Percentiles rank a stretch among this genome's conserved stretches.
phyloP scores from a whole-genome alignment of 164 flowering plant species.

The Euptelea pleiosperma region DNA sequence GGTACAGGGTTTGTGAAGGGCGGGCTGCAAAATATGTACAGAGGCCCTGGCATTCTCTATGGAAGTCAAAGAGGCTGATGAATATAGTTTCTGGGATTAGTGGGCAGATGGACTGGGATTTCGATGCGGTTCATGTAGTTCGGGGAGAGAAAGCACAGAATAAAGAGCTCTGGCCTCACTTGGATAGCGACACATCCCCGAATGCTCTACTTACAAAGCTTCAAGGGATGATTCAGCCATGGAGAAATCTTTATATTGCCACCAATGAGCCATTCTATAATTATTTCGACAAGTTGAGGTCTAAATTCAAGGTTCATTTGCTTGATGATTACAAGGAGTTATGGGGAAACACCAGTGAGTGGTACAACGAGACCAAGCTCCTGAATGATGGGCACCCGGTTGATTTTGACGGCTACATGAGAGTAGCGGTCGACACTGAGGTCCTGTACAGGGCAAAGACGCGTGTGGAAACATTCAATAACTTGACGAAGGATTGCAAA shows the following conservation, averaged over 20 bases:
- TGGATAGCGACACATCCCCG: constrained; percentile 82
- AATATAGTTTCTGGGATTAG: constrained; percentile 88
- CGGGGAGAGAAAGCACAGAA: constrained; percentile 89
- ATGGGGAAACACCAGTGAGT: constrained; percentile 85
- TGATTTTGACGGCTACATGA: constrained; percentile 94
- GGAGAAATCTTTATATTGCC: constrained; percentile 85
- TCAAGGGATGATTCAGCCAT: constrained; percentile 47
- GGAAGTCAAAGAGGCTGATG: constrained; percentile 97
- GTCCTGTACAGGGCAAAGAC: constrained; percentile 81
- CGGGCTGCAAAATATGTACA: constrained; percentile 71
- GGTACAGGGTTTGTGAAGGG: constrained; percentile 97
- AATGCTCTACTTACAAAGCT: constrained; percentile 62
- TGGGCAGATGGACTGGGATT: constrained; percentile 95
- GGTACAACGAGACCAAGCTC: constrained; percentile 78
- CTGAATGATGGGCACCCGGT: constrained; percentile 69
- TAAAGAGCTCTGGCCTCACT: constrained; percentile 84
- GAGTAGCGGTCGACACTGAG: constrained; percentile 92
- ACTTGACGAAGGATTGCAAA: constrained; percentile 90
- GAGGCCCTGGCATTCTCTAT: constrained; percentile 90
- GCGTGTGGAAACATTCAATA: constrained; percentile 80
- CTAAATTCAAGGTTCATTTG: constrained; percentile 74
- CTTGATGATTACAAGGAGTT: constrained; percentile 82
- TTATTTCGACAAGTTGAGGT: constrained; percentile 84
- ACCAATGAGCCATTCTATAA: constrained; percentile 86
- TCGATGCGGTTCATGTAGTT: constrained; percentile 92